Base-by-base conservation (phyloP, 768 basidiomycete species). In the Amanita pseudoporphyria region DNA sequence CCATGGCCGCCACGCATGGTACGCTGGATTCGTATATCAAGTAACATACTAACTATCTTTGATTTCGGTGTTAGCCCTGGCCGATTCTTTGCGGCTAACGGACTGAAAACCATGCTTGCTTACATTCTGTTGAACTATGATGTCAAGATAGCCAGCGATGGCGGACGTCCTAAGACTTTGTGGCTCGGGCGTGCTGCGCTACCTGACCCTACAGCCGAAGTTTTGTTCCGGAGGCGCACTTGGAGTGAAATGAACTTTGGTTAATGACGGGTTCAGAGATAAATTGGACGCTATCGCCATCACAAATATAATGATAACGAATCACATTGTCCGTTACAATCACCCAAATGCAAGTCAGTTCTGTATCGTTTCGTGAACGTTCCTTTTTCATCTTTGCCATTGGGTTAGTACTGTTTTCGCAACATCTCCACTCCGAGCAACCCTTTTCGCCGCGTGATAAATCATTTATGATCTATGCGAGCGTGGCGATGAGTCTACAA, bases 21-120 rank as follows among this genome's bases (percentile, higher is more conserved):
- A 48, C 5, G 45, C 38, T 19, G 16, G 16, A 4, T 9, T 14
- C 5, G 14, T 41, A 18, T 16, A 13, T 33, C 14, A 26, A 12
- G 6, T 18, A 10, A 14, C 49, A 18, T 30, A 32, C n/a, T 9
- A 37, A 13, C 44, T 45, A 12, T 31, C 13, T 10, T 30, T 22
- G 5, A 18, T 38, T 33, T 46, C 12, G 32, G 24, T 16, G 1
- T 19, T 48, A 58, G 59, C 41, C 63, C 66, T n/a, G 66, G 64
- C 6, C 56, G 70, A 9, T 67, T 67, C 54, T 69, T 69, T 52
- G 65, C 66, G 16, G 59, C 60, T 10, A 64, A 60, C 37, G 62
- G 63, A 52, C 36, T 70, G 30, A 69, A 68, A 47, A 54, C 57
- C 3, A 63, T 69, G 45, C 46, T 64, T 32, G 65, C 64, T 1